Evolutionary conservation across 148 eudicot genomes (phyloP), one percentile per base, ranked within the genome.

Genomic region (Tetragonia tetragonoides): DNA sequence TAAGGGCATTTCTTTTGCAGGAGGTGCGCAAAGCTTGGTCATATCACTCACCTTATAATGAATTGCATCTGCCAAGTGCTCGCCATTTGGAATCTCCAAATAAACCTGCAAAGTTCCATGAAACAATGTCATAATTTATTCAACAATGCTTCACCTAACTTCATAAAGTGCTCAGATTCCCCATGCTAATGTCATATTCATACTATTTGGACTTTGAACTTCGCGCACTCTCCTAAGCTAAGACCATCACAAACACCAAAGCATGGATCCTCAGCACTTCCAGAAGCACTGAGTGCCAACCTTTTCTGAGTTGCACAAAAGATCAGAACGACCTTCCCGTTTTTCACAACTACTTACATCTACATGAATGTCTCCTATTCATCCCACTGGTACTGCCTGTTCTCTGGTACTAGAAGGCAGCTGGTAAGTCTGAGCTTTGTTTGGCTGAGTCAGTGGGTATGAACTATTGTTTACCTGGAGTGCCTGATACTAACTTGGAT

Each of bases 11-110:
- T 10, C 2, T 7, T 17, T 59, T 57, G 41, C 10, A 21, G 37
- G 8, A 20, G 2, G 65, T 11, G 39, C 63, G 8, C 4, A 23
- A 0, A 59, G 62, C 15, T 38, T 73, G 14, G 59, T 38, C 6
- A 41, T 70, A 28, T 64, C n/a, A 60, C 80, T 84, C 76, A 95
- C 99, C 94, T 87, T 95, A 37, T 91, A 81, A 42, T 84, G 88
- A 83, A 95, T 87, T 57, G 92, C 90, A 74, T 89, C 88, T 3
- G 97, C 99, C 68, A 93, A 74, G 42, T 63, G 60, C 81, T 93
- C 90, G 69, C 97, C 97, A 88, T 91, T 77, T 66, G 97, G 84
- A 16, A 90, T 67, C 86, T 95, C 99, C 92, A 95, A 80, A 89
- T 93, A 93, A 79, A 95, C 99, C 99, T 95, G 79, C 78, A 81